These are phyloP conservation scores for Paracamarosporium sp. DNA, from an alignment of 2,329 filamentous ascomycete species.

Conservation along the genomic window DNA sequence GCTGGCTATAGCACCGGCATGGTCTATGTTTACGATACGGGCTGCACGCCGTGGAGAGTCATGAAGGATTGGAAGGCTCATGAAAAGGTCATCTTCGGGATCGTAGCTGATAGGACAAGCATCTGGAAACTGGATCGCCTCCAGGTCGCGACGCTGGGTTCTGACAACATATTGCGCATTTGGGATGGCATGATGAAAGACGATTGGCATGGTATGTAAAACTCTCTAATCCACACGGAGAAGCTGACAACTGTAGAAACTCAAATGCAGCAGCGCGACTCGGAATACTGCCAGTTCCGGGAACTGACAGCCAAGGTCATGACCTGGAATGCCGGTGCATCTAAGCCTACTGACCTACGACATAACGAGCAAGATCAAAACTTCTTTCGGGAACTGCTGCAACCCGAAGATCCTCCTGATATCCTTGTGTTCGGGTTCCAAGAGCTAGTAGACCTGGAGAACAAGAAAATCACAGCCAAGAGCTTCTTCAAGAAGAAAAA, in stretches of 20 bases:
- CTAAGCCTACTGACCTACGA: constrained; percentile 82
- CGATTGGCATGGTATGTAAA: constrained; percentile 77
- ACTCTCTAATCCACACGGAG: constrained; percentile 12
- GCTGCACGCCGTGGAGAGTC: constrained; percentile 81
- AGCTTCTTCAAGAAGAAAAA: constrained; percentile 80
- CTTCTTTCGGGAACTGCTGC: constrained; percentile 83
- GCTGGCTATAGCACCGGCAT: constrained; percentile 93
- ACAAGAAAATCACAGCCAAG: constrained; percentile 97
- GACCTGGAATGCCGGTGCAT: constrained; percentile 98
- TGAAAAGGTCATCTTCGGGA: constrained; percentile 77
- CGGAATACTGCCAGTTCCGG: constrained; percentile 84
- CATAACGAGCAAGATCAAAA: constrained; percentile 72
- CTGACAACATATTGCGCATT: constrained; percentile 80
- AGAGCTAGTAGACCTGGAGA: constrained; percentile 95
- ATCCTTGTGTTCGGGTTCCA: constrained; percentile 97
- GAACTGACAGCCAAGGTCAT: constrained; percentile 81
- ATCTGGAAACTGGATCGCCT: constrained; percentile 84
- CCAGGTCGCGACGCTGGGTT: constrained; percentile 86
- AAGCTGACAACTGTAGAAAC: constrained; percentile 60
- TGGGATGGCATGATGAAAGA: constrained; percentile 96
- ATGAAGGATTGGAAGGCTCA: constrained; percentile 97
- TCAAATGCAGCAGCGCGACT: constrained; percentile 84
- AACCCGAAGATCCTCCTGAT: constrained; percentile 79
- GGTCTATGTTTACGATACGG: constrained; percentile 90
- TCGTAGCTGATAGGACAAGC: constrained; percentile 80